A percentile compares a stretch with the other conserved stretches of the same genome.
These are phyloP conservation scores for Ceriops decandra DNA, from an alignment of 345 rosid genomes.

Conservation along the genomic window DNA sequence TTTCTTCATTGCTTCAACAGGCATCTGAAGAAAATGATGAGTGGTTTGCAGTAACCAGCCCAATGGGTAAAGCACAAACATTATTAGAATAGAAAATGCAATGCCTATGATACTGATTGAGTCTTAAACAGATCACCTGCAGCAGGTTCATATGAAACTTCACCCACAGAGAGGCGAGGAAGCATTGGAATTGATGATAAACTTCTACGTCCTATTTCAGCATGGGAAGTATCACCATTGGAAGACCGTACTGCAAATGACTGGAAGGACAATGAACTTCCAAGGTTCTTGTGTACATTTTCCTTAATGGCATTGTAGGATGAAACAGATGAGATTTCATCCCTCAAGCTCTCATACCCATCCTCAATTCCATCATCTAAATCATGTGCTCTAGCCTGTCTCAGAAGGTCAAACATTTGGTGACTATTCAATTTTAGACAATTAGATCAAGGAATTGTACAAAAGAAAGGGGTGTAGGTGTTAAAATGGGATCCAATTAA, in stretches of 20 bases:
- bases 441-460: conserved; percentile 1
- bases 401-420: conserved; percentile 8
- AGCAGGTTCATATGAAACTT: conserved; percentile 56
- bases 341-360: conserved; percentile 88
- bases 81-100: not conserved
- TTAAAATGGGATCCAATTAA: not conserved
- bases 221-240: conserved; percentile 45
- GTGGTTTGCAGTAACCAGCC: not conserved
- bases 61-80: not conserved
- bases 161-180: conserved; percentile 64
- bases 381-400: conserved; percentile 75
- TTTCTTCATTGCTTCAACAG: not conserved
- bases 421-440: conserved; percentile 9
- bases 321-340: conserved; percentile 85
- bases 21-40: conserved; percentile 5
- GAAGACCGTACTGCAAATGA: conserved; percentile 65
- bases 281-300: conserved; percentile 54
- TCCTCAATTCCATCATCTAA: conserved; percentile 63
- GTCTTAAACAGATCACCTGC: conserved; percentile 38
- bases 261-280: conserved; percentile 74
- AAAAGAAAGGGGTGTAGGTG: not conserved
- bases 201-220: conserved; percentile 51
- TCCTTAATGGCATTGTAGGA: conserved; percentile 68
- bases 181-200: conserved; percentile 53
- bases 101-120: not conserved